These are phyloP conservation scores for Taphrina betulina DNA, from an alignment of 1,139 yeast species.

Conservation along the genomic window DNA sequence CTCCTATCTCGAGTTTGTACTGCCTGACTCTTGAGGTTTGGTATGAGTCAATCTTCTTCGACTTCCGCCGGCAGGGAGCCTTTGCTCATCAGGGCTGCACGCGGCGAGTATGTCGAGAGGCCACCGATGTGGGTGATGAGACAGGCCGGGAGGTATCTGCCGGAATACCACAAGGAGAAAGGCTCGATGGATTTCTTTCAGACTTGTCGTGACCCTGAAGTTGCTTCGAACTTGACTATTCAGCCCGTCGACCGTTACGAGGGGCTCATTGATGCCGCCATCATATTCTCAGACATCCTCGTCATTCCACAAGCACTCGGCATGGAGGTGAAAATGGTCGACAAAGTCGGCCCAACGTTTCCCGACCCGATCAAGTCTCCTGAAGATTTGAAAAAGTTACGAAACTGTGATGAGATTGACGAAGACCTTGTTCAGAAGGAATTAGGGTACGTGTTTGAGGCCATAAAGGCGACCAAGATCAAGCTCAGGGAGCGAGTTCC, in stretches of 20 bases:
- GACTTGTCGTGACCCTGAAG: slow-evolving; percentile 88
- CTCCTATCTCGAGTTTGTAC: too few species aligned
- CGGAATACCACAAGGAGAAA: slow-evolving; percentile 85
- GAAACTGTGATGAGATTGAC: slow-evolving; percentile 54
- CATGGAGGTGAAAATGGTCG: slow-evolving; percentile 88
- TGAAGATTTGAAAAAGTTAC: slow-evolving; percentile 59
- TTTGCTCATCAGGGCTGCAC: slow-evolving; percentile 72
- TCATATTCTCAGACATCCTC: slow-evolving; percentile 88
- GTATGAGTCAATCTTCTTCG: too few species aligned
- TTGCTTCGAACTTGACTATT: slow-evolving; percentile 88
- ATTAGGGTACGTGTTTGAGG: slow-evolving; percentile 90
- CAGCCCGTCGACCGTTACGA: slow-evolving; percentile 90
- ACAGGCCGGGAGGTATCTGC: slow-evolving; percentile 54
- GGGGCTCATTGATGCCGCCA: slow-evolving; percentile 93
- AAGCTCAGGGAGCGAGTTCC: slow-evolving; percentile 90
- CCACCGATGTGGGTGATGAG: slow-evolving; percentile 95
- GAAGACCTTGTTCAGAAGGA: slow-evolving; percentile 55
- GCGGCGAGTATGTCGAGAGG: slow-evolving; percentile 79
- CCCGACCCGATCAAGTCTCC: slow-evolving; percentile 80
- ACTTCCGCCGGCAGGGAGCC: too few species aligned
- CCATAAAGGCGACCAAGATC: slow-evolving; percentile 81
- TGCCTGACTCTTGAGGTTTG: too few species aligned
- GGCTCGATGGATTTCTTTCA: slow-evolving; percentile 87
- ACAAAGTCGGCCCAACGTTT: slow-evolving; percentile 92
- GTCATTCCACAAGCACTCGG: slow-evolving; percentile 99